Evolutionary conservation across 306 rosid genomes (phyloP).

Genomic region (Cotoneaster glaucophyllus): DNA sequence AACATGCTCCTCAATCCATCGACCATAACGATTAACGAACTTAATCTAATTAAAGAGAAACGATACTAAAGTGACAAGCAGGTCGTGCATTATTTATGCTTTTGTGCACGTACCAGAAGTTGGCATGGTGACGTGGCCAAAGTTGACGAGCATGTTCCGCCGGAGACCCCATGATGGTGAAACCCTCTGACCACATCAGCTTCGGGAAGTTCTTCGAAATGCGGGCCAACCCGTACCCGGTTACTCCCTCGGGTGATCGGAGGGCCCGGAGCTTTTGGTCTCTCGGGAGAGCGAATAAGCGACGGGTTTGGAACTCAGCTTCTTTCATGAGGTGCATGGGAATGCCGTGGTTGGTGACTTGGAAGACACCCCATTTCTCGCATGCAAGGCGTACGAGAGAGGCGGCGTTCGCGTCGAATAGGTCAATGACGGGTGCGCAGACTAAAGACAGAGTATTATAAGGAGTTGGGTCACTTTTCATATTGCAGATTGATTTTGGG

Average conservation of each 20-base stretch:
- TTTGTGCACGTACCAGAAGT: conserved; percentile 34
- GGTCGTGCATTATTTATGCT: conserved; percentile 3
- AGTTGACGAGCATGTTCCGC: conserved; percentile 33
- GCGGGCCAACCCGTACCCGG: conserved; percentile 42
- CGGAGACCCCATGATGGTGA: conserved; percentile 34
- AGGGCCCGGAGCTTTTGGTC: conserved; percentile 28
- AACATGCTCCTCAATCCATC: background rate
- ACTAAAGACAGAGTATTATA: too few relatives aligned
- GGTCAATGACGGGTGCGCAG: conserved; percentile 29
- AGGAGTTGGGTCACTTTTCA: too few relatives aligned
- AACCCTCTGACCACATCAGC: conserved; percentile 46
- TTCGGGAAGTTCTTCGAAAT: conserved; percentile 22
- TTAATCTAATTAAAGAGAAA: background rate
- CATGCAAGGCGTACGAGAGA: conserved; percentile 24
- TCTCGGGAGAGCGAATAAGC: conserved; percentile 28
- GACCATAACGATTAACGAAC: background rate
- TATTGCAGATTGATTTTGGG: too few relatives aligned
- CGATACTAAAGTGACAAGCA: background rate
- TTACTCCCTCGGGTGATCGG: conserved; percentile 15
- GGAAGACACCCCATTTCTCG: conserved; percentile 41
- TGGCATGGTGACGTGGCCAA: conserved; percentile 36
- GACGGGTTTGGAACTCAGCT: conserved; percentile 12
- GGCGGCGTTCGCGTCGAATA: conserved; percentile 20
- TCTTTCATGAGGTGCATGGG: conserved; percentile 9
- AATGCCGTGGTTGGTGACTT: conserved; percentile 39